These are phyloP conservation scores for Cercis canadensis DNA, from an alignment of 306 rosid genomes.

Conservation along the genomic window DNA sequence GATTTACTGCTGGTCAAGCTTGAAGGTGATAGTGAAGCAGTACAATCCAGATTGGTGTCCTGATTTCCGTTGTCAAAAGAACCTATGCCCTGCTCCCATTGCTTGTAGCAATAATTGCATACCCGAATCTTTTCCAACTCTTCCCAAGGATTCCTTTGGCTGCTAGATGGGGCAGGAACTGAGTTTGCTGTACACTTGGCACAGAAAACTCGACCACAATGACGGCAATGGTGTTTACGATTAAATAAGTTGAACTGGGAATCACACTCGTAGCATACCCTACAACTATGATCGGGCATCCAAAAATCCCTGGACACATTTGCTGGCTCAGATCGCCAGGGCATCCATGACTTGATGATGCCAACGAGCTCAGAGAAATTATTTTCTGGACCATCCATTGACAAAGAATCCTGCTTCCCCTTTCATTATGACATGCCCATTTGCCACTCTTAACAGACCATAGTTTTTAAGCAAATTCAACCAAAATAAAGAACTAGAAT, in stretches of 20 bases:
- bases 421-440: slow-evolving; percentile 70
- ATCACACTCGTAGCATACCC: slow-evolving; percentile 94
- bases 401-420: slow-evolving; percentile 44
- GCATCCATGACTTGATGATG: slow-evolving; percentile 73
- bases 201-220: slow-evolving; percentile 93
- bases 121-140: slow-evolving; percentile 84
- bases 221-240: slow-evolving; percentile 93
- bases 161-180: slow-evolving; percentile 64
- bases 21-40: slow-evolving; percentile 61
- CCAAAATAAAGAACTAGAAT: slow-evolving; percentile 41
- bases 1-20: slow-evolving; percentile 72
- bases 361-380: slow-evolving; percentile 60
- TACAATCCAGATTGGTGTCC: slow-evolving; percentile 54
- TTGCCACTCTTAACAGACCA: slow-evolving; percentile 50
- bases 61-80: slow-evolving; percentile 49
- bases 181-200: slow-evolving; percentile 78
- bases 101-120: slow-evolving; percentile 89
- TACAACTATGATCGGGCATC: slow-evolving; percentile 95
- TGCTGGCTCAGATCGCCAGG: slow-evolving; percentile 73
- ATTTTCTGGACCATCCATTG: slow-evolving; percentile 71
- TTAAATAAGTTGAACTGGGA: slow-evolving; percentile 79
- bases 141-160: slow-evolving; percentile 49
- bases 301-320: slow-evolving; percentile 85
- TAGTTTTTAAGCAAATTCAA: slow-evolving; percentile 37
- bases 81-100: slow-evolving; percentile 66